phyloP scores from a whole-genome alignment of 345 rosid species.

The Syzygium aromaticum region DNA sequence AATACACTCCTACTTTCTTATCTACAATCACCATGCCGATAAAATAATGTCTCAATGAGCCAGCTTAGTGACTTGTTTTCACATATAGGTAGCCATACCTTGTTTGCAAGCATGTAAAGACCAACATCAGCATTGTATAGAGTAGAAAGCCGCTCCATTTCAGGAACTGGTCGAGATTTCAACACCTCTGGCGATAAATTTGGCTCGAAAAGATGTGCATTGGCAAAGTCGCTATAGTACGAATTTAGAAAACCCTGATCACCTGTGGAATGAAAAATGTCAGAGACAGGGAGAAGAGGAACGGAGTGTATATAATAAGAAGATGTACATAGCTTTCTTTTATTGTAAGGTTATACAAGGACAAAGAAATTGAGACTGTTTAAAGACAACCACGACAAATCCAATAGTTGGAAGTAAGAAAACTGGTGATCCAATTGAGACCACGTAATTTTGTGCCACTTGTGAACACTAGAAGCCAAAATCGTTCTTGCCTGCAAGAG shows the following conservation, averaged over 20 bases:
- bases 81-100: conserved; percentile 31
- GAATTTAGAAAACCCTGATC: conserved; percentile 94
- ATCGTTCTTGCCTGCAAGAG: not conserved
- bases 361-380: not conserved
- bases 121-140: conserved; percentile 96
- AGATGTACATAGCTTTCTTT: not conserved
- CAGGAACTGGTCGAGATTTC: conserved; percentile 53
- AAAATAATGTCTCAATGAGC: not conserved
- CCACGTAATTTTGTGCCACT: not conserved
- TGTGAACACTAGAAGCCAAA: not conserved
- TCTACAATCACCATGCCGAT: not conserved
- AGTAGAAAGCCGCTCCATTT: conserved; percentile 92
- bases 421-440: not conserved
- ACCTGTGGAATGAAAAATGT: conserved; percentile 24
- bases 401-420: not conserved
- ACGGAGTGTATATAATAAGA: not conserved
- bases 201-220: conserved; percentile 82
- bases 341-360: not conserved
- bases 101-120: conserved; percentile 96
- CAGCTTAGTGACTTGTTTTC: not conserved
- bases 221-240: conserved; percentile 65
- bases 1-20: not conserved
- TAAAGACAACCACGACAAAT: not conserved
- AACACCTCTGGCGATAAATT: conserved; percentile 40
- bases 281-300: not conserved